Evolutionary conservation across 2,329 filamentous ascomycete genomes (phyloP), one percentile per base, ranked within the genome.

Genomic region (Aspergillus sp.): DNA sequence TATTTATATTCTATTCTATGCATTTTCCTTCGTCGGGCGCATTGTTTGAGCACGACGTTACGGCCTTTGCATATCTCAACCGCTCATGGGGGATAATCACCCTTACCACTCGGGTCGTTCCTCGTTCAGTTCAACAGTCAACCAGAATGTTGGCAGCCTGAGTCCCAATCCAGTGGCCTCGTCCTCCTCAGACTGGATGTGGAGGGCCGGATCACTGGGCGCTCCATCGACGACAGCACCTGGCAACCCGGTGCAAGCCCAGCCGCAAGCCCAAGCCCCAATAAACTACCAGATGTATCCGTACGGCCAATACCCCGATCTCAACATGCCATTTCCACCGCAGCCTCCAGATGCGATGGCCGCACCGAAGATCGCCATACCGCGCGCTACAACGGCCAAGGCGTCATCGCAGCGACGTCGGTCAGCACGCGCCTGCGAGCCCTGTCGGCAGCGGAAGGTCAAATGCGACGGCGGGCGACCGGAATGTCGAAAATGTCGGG

Each of bases 381-480:
- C 70, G 1, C 68, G 70, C 5, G 52, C 66, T 8, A 57, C 66
- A 2, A 51, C 59, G 2, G 30, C 61, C n/a, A 65, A 64, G 20
- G 61, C 51, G 0, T 56, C 59, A 0, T 52, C 57, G 2, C 64
- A 64, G 27, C 68, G 69, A 34, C 67, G 66, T 8, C 70, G 71
- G 6, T 71, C 71, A 7, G 64, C 66, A 0, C 66, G 70, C 4
- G 73, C 74, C 30, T 72, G 71, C 34, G 73, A 76, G 64, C 61
- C 71, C 5, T 75, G 72, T 57, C 66, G 72, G 17, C 64, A 66
- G 46, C 68, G 72, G 13, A 73, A 73, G 55, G 69, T 71, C 49
- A 74, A 74, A 58, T 74, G 72, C 30, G 71, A 73, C 27, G 71
- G 69, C 7, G 62, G 53, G 34, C 64, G 66, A 51, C 70, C 70